Evolutionary conservation across 805 yeast species (phyloP).

Genomic region (Starmerella gropengiesseri): DNA sequence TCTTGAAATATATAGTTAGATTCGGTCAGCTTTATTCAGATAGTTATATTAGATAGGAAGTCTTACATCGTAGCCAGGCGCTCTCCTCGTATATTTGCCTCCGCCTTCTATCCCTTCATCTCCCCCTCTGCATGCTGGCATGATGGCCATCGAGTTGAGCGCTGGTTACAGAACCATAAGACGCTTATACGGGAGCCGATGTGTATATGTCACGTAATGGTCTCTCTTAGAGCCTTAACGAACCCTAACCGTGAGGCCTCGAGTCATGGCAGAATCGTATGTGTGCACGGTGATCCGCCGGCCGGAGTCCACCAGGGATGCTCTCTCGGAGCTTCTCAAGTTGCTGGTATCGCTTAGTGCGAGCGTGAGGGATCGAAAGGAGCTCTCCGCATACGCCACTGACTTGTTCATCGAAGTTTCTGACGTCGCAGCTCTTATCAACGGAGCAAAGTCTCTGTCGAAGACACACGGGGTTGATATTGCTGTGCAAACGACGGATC

Average conservation of each 20-base stretch:
- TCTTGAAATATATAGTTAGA: neutral
- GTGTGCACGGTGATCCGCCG: slow-evolving; percentile 7
- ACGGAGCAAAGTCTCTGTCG: neutral
- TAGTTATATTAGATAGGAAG: too few relatives aligned
- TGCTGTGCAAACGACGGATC: slow-evolving; percentile 2
- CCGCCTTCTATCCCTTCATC: too few relatives aligned
- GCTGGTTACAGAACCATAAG: too few relatives aligned
- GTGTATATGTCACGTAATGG: too few relatives aligned
- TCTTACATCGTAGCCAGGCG: too few relatives aligned
- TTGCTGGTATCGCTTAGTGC: neutral
- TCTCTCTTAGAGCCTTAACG: too few relatives aligned
- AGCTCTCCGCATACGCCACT: neutral
- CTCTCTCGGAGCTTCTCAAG: neutral
- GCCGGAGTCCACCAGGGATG: neutral
- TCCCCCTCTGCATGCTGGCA: too few relatives aligned
- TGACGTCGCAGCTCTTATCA: neutral
- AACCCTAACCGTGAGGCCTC: slow-evolving; percentile 4
- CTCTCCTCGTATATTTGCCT: too few relatives aligned
- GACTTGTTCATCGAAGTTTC: neutral
- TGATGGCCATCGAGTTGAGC: too few relatives aligned
- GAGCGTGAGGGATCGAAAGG: neutral
- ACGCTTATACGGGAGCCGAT: too few relatives aligned
- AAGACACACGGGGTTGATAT: slow-evolving; percentile 1
- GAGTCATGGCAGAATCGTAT: neutral
- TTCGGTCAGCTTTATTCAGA: neutral